A percentile compares a stretch with the other conserved stretches of the same genome.
Evolutionary conservation across 495 filamentous ascomycete species (phyloP).

Genomic region (Saxispiralis lemnorum): DNA sequence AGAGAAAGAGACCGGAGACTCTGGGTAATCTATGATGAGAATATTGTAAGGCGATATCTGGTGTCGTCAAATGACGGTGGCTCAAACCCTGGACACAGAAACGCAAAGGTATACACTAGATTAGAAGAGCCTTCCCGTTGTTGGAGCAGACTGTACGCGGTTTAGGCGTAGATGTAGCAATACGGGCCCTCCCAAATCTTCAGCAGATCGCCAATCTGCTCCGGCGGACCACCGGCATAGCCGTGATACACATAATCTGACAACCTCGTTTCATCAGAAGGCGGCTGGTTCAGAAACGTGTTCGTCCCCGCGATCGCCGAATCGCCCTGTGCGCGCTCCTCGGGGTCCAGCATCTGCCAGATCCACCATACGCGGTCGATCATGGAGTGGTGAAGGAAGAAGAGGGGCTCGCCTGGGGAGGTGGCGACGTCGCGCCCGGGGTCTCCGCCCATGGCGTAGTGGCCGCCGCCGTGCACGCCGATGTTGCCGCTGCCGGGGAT

Average conservation of each 20-base stretch:
- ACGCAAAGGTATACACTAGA: too few species aligned
- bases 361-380: slow-evolving; percentile 55
- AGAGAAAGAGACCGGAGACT: too few species aligned
- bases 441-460: slow-evolving; percentile 46
- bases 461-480: slow-evolving; percentile 46
- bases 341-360: slow-evolving; percentile 45
- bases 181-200: slow-evolving; percentile 36
- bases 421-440: slow-evolving; percentile 41
- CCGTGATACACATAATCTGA: slow-evolving; percentile 30
- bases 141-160: too few species aligned
- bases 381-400: slow-evolving; percentile 53
- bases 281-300: slow-evolving; percentile 38
- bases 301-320: slow-evolving; percentile 33
- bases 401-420: slow-evolving; percentile 37
- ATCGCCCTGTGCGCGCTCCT: slow-evolving; percentile 23
- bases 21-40: too few species aligned
- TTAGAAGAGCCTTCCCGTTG: too few species aligned
- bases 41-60: too few species aligned
- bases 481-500: slow-evolving; percentile 29
- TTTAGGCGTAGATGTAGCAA: slow-evolving; percentile 37
- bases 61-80: too few species aligned
- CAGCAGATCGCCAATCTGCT: slow-evolving; percentile 31
- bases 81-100: too few species aligned
- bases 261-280: slow-evolving; percentile 31
- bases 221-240: slow-evolving; percentile 20